These are phyloP conservation scores for Juglanconis sp. DNA, from an alignment of 2,329 filamentous ascomycete species.

Conservation along the genomic window DNA sequence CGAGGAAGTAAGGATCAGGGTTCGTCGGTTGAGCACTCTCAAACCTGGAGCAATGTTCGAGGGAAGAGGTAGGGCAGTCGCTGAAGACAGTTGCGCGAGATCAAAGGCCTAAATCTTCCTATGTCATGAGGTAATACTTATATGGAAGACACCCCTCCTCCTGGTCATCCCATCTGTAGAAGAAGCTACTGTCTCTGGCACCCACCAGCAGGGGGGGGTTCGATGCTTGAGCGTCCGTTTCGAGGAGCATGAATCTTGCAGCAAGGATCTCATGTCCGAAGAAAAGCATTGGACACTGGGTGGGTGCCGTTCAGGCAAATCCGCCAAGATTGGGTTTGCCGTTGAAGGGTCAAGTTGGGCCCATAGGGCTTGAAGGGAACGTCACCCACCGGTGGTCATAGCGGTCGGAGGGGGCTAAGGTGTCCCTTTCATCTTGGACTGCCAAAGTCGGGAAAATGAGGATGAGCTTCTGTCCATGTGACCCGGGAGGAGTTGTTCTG, in stretches of 20 bases:
- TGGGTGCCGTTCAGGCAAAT: conserved; percentile 20
- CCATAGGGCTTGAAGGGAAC: background rate
- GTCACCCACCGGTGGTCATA: background rate
- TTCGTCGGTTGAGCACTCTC: conserved; percentile 20
- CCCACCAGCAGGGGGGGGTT: conserved; percentile 19
- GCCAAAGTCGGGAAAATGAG: background rate
- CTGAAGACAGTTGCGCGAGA: background rate
- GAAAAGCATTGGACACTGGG: conserved; percentile 45
- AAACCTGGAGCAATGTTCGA: conserved; percentile 7
- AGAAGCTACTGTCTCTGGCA: background rate
- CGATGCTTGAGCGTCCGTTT: conserved; percentile 32
- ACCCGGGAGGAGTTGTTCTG: background rate
- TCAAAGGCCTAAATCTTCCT: background rate
- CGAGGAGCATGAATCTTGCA: conserved; percentile 37
- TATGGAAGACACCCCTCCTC: background rate
- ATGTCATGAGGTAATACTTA: conserved; percentile 4
- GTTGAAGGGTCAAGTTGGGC: background rate
- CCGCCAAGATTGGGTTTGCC: conserved; percentile 15
- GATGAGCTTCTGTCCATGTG: background rate
- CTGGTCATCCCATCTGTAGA: conserved; percentile 9
- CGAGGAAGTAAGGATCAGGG: conserved; percentile 25
- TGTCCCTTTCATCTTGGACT: background rate
- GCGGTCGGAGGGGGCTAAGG: background rate
- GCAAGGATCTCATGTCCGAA: conserved; percentile 37
- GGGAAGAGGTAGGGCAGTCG: background rate